Percentiles rank a stretch among this genome's conserved stretches.
phyloP scores from a whole-genome alignment of 2,329 filamentous ascomycete species.

The Phaeoacremonium minimum region DNA sequence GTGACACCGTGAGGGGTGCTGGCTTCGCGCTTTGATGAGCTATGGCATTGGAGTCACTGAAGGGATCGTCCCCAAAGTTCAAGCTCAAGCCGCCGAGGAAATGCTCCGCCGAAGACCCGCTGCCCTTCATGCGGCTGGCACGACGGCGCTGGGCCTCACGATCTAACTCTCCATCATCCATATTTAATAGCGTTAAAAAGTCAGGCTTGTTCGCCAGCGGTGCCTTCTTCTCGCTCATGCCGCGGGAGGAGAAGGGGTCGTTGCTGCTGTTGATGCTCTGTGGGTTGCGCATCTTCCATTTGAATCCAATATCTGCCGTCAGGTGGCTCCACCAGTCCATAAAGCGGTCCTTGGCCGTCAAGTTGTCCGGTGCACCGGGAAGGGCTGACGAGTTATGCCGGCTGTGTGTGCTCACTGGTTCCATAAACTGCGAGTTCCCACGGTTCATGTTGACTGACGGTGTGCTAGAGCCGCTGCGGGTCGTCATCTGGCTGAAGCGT shows the following conservation, averaged over 20 bases:
- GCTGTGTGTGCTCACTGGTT: conserved; percentile 27
- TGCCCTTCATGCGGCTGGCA: conserved; percentile 21
- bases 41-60: conserved; percentile 41
- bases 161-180: conserved; percentile 35
- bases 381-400: conserved; percentile 26
- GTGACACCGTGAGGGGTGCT: conserved; percentile 25
- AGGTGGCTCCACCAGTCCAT: conserved; percentile 41
- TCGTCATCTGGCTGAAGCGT: conserved; percentile 22
- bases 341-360: conserved; percentile 31
- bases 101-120: conserved; percentile 28
- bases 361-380: conserved; percentile 10
- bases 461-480: conserved; percentile 23
- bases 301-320: conserved; percentile 31
- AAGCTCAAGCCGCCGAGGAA: conserved; percentile 34
- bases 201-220: conserved; percentile 25
- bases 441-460: conserved; percentile 45
- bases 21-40: conserved; percentile 32
- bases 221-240: conserved; percentile 14
- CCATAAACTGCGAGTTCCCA: conserved; percentile 48
- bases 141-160: conserved; percentile 29
- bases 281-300: conserved; percentile 25
- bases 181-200: conserved; percentile 36
- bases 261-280: conserved; percentile 17
- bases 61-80: conserved; percentile 36
- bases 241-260: conserved; percentile 19